Base-by-base conservation (phyloP, 2,329 filamentous ascomycete species). In the Chaetomium olivaceum region DNA sequence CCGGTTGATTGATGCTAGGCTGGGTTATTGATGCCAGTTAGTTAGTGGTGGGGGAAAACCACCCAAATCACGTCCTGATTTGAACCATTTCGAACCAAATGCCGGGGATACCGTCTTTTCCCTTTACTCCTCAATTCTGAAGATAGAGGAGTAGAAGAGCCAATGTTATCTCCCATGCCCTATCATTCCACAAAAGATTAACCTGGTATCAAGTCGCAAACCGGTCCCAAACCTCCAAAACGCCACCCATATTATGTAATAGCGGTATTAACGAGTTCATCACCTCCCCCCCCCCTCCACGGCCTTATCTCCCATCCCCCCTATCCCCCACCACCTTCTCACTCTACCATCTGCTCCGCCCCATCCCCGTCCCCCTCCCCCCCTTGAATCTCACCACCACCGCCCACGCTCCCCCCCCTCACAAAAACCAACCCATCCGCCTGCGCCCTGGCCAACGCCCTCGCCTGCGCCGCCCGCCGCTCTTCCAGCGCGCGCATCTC, bases 401-500 rank as follows among this genome's bases (percentile, higher is more conserved):
- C 74, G 74, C 58, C 23, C 61, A n/a, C 55, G 29, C 1, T 50
- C 69, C 54, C 58, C 39, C 68, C 74, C 43, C 73, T 74, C 54
- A 74, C 79, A 66, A 82, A 79, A 66, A 73, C 71, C 11, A 77
- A 70, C 0, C 85, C 84, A 52, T 83, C 80, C 33, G 83, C 82
- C 67, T 83, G 80, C 73, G 91, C 75, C 61, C 76, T 76, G 63
- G 77, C 80, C 63, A 92, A 77, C 68, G 88, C 81, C 46, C 80
- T 81, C 63, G 83, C 85, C 80, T 93, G 89, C 73, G 79, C 80
- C 71, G 77, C 77, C 52, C 92, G 89, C 73, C 84, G 82, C 56
- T 80, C 82, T 78, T 92, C 87, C 55, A 93, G 80, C 71, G 87
- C 83, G 46, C 73, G 76, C 23, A 93, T 90, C 80, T 94, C 91